phyloP scores from a whole-genome alignment of 2,329 filamentous ascomycete genomes.

The Neonectria magnoliae region DNA sequence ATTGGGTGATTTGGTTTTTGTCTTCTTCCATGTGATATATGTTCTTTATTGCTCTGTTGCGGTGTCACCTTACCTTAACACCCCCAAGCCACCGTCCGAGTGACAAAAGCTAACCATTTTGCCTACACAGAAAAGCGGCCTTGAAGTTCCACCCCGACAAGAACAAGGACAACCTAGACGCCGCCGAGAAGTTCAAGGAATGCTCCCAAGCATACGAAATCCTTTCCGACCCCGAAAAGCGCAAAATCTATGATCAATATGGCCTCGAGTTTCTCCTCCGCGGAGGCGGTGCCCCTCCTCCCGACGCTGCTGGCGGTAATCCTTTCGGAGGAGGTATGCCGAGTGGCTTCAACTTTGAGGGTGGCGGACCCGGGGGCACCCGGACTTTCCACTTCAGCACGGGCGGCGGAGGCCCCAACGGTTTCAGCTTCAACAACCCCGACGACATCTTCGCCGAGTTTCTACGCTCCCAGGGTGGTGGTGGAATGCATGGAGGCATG shows the following conservation, averaged over 20 bases:
- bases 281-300: conserved; percentile 76
- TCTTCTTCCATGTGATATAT: conserved; percentile 6
- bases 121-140: conserved; percentile 75
- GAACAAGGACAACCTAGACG: conserved; percentile 89
- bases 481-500: conserved; percentile 52
- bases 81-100: conserved; percentile 2
- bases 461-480: conserved; percentile 62
- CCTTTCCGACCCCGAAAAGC: conserved; percentile 95
- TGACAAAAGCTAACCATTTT: conserved; percentile 48
- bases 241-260: conserved; percentile 93
- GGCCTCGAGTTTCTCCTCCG: conserved; percentile 92
- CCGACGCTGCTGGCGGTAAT: conserved; percentile 65
- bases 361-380: conserved; percentile 55
- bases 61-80: background rate
- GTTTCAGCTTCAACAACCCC: conserved; percentile 86
- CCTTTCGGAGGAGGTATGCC: conserved; percentile 70
- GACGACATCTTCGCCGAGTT: conserved; percentile 89
- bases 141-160: conserved; percentile 97
- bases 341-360: conserved; percentile 64
- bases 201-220: conserved; percentile 98
- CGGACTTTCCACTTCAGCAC: conserved; percentile 74
- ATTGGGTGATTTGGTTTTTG: background rate
- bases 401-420: conserved; percentile 59
- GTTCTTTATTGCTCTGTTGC: background rate
- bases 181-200: conserved; percentile 97